Evolutionary conservation across 1,284 basidiomycete genomes (phyloP).

Genomic region (Pterulicium gracile): DNA sequence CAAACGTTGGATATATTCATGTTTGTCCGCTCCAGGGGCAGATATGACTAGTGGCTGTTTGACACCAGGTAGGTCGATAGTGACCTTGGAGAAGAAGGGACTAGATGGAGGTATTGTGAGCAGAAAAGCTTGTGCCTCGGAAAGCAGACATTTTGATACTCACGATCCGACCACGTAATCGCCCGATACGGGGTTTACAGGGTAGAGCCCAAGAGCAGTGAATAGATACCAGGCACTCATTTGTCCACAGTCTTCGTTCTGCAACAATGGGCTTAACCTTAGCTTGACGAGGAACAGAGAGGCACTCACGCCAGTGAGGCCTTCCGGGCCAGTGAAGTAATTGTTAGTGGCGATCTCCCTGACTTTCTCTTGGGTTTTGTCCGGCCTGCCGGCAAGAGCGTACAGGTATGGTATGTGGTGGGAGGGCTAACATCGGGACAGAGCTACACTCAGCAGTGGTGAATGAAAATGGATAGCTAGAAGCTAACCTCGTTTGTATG

Average conservation of each 20-base stretch:
- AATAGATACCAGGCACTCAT: conserved; percentile 87
- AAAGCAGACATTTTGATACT: conserved; percentile 13
- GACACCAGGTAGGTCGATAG: conserved; percentile 39
- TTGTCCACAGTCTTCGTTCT: conserved; percentile 87
- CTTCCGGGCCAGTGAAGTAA: conserved; percentile 60
- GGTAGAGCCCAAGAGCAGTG: conserved; percentile 75
- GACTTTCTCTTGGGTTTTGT: conserved; percentile 61
- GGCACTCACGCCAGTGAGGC: conserved; percentile 47
- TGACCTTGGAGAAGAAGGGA: conserved; percentile 59
- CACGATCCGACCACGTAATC: conserved; percentile 68
- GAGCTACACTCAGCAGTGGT: not conserved
- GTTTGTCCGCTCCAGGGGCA: conserved; percentile 40
- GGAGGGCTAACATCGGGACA: conserved; percentile 39
- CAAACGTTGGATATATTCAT: conserved; percentile 49
- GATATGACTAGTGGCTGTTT: conserved; percentile 33
- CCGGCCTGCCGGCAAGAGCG: conserved; percentile 55
- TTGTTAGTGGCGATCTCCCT: conserved; percentile 50
- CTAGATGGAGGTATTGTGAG: conserved; percentile 23
- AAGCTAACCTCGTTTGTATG: conserved; percentile 66
- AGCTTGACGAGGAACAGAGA: conserved; percentile 2
- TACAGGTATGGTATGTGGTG: conserved; percentile 83
- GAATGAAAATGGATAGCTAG: conserved; percentile 1
- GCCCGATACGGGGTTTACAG: conserved; percentile 71
- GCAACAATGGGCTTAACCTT: conserved; percentile 5
- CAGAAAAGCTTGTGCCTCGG: not conserved